phyloP scores from a whole-genome alignment of 1,284 basidiomycete species.

The Ustilago esculenta region DNA sequence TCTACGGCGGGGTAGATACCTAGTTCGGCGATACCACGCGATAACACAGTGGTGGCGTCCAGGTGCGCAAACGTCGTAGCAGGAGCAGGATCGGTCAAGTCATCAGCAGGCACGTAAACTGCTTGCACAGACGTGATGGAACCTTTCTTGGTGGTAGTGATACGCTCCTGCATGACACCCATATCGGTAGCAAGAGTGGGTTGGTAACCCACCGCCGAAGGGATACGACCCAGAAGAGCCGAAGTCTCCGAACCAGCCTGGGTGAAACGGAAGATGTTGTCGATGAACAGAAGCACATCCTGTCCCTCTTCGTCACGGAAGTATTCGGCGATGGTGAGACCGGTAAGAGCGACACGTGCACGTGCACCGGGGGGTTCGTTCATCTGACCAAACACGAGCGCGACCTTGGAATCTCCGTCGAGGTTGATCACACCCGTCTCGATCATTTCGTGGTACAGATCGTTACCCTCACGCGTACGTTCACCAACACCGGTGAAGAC shows the following conservation, averaged over 20 bases:
- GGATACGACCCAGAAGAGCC: slow-evolving; percentile 98
- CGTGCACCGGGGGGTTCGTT: slow-evolving; percentile 99
- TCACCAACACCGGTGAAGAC: slow-evolving; percentile 99
- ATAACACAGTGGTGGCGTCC: slow-evolving; percentile 98
- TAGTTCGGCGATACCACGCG: slow-evolving; percentile 97
- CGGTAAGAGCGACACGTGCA: slow-evolving; percentile 99
- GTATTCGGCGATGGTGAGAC: slow-evolving; percentile 98
- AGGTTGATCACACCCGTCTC: slow-evolving; percentile 98
- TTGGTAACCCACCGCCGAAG: slow-evolving; percentile 99
- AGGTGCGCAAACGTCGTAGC: slow-evolving; percentile 99
- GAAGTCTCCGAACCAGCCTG: slow-evolving; percentile 99
- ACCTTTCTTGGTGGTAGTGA: slow-evolving; percentile 99
- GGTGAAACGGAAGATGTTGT: slow-evolving; percentile 94
- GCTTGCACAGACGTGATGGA: slow-evolving; percentile 99
- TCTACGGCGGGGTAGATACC: slow-evolving; percentile 99
- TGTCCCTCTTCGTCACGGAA: slow-evolving; percentile 99
- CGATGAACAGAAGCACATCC: slow-evolving; percentile 99
- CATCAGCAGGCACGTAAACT: slow-evolving; percentile 98
- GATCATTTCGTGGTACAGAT: slow-evolving; percentile 99
- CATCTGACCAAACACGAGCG: slow-evolving; percentile 99
- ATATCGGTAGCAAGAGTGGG: slow-evolving; percentile 99
- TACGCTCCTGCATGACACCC: slow-evolving; percentile 99
- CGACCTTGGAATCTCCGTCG: slow-evolving; percentile 98
- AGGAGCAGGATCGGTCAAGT: slow-evolving; percentile 99
- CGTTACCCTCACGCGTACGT: slow-evolving; percentile 99